These are phyloP conservation scores for Lepidium didymum DNA, from an alignment of 345 rosid species.

Conservation along the genomic window DNA sequence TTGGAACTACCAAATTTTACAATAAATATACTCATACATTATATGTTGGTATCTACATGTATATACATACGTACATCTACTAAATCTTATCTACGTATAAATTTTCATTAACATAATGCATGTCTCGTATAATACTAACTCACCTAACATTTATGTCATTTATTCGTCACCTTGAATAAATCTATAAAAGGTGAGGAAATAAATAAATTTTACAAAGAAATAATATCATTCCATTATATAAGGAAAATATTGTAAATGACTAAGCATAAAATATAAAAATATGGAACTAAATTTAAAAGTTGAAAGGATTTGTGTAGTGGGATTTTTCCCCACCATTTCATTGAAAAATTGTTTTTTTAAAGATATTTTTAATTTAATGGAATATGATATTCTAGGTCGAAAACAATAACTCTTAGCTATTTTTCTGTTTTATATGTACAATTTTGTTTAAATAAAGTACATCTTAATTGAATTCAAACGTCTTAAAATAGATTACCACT, in stretches of 20 bases:
- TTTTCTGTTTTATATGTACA: not conserved
- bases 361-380: not conserved
- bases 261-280: not conserved
- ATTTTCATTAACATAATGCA: not conserved
- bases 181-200: not conserved
- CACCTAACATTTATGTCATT: not conserved
- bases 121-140: conserved; percentile 13
- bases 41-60: not conserved
- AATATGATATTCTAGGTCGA: not conserved
- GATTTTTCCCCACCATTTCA: conserved; percentile 13
- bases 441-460: not conserved
- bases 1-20: not conserved
- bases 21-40: conserved; percentile 7
- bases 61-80: not conserved
- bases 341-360: not conserved
- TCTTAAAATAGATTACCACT: not conserved
- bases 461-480: not conserved
- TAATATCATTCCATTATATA: not conserved
- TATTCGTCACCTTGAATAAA: not conserved
- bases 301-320: not conserved
- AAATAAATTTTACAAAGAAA: not conserved
- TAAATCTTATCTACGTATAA: conserved; percentile 12
- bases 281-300: not conserved
- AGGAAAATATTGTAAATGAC: not conserved
- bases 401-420: not conserved